Conservation (phyloP, 2,329 filamentous ascomycete species). For the Sclerotinia spermophila region DNA sequence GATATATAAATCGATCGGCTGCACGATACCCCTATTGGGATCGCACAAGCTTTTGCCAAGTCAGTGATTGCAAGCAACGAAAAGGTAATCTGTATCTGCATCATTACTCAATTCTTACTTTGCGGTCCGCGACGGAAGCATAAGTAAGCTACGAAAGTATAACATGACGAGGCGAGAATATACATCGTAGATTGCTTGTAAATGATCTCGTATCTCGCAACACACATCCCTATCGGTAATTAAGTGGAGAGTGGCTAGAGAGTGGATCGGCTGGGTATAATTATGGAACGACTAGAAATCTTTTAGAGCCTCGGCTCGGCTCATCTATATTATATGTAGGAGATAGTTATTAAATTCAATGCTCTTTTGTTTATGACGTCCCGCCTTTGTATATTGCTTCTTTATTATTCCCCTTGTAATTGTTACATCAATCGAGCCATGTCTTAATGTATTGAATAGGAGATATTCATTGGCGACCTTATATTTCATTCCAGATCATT, state of each 20-base stretch:
- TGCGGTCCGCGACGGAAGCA: too few species aligned
- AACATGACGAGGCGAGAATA: background rate
- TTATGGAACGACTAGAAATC: background rate
- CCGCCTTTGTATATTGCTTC: background rate
- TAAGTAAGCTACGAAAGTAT: too few species aligned
- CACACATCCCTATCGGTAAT: background rate
- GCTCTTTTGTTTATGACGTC: background rate
- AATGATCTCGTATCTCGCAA: background rate
- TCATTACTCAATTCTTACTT: background rate
- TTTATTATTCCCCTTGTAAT: background rate
- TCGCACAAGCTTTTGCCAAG: background rate
- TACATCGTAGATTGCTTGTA: background rate
- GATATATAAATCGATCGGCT: background rate
- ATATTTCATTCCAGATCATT: background rate
- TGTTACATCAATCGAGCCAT: background rate
- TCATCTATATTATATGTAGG: background rate
- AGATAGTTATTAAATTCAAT: background rate
- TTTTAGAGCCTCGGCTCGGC: background rate
- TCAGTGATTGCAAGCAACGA: background rate
- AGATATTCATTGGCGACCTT: background rate
- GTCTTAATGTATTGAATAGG: background rate
- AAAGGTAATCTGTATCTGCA: background rate
- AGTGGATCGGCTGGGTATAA: background rate
- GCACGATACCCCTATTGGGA: background rate
- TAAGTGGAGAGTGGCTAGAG: background rate